Percentiles rank a stretch among this genome's conserved stretches.
Evolutionary conservation across 2,329 filamentous ascomycete species (phyloP).

Genomic region (Aureobasidium sp.): DNA sequence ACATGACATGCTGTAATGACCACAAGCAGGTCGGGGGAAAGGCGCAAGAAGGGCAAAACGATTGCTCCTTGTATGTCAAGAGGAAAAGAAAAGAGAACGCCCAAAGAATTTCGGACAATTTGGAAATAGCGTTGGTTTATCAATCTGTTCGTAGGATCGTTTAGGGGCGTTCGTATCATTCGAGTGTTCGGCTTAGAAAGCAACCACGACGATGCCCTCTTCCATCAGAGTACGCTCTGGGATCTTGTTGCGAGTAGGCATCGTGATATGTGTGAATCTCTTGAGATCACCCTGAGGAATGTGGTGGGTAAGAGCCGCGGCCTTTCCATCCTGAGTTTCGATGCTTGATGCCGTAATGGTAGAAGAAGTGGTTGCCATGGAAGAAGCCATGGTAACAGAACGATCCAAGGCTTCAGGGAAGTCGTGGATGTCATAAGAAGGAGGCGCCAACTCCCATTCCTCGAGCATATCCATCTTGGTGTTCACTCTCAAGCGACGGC

Average conservation of each 20-base stretch:
- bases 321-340: not conserved
- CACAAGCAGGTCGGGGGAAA: not conserved
- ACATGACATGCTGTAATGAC: not conserved
- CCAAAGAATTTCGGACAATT: not conserved
- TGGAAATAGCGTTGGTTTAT: not conserved
- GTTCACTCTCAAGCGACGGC: constrained; percentile 37
- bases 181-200: not conserved
- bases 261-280: not conserved
- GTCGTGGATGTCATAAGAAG: constrained; percentile 34
- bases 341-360: not conserved
- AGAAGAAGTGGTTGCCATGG: not conserved
- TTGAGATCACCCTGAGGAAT: not conserved
- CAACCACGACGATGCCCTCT: not conserved
- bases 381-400: not conserved
- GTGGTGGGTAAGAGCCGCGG: not conserved
- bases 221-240: constrained; percentile 2
- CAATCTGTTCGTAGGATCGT: constrained; percentile 2
- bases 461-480: constrained; percentile 33
- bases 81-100: not conserved
- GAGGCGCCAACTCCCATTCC: constrained; percentile 35
- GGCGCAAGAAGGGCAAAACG: not conserved
- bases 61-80: not conserved
- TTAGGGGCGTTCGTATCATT: not conserved
- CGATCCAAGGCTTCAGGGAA: constrained; percentile 18
- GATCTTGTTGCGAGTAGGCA: not conserved